Evolutionary conservation across 345 rosid genomes (phyloP).

Genomic region (Eucalyptus urophylla): DNA sequence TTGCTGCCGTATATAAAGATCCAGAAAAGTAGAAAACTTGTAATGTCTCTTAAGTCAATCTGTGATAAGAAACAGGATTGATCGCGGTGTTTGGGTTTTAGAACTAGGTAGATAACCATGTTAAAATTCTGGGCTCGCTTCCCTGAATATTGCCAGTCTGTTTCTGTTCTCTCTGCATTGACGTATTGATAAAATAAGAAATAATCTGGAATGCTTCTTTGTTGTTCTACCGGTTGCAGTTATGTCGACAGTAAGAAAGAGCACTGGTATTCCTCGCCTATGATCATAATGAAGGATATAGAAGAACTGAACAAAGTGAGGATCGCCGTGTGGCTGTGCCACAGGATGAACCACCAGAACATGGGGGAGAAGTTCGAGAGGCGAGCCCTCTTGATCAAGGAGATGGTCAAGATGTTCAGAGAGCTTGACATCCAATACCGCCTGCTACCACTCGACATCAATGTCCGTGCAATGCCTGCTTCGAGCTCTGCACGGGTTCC

Average conservation of each 20-base stretch:
- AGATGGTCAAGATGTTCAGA: background rate
- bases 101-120: background rate
- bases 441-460: background rate
- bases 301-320: background rate
- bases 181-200: background rate
- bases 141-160: background rate
- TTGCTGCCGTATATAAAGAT: background rate
- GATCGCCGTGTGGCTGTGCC: background rate
- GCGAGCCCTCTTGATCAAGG: background rate
- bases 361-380: background rate
- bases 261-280: constrained; percentile 59
- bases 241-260: constrained; percentile 61
- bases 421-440: background rate
- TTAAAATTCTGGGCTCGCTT: background rate
- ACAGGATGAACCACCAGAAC: background rate
- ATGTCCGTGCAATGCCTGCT: background rate
- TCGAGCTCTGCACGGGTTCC: constrained; percentile 19
- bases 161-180: background rate
- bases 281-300: constrained; percentile 10
- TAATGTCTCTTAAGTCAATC: background rate
- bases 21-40: background rate
- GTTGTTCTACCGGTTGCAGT: constrained; percentile 9
- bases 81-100: background rate
- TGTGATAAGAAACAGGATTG: background rate
- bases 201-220: background rate